These are phyloP conservation scores for Incumbomyces lentus DNA, from an alignment of 2,329 filamentous ascomycete species.

Conservation along the genomic window DNA sequence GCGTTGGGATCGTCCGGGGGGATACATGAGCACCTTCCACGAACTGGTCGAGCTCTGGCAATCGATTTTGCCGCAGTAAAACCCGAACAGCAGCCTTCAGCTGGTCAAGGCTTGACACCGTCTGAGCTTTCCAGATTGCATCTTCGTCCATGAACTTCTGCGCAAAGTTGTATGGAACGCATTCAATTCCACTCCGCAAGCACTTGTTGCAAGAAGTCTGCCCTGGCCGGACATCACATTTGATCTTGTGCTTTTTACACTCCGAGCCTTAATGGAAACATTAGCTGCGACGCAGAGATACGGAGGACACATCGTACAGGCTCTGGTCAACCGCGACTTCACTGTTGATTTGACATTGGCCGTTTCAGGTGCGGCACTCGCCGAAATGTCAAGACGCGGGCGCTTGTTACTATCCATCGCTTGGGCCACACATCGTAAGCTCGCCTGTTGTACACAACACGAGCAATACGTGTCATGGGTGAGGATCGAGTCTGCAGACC, in stretches of 20 bases:
- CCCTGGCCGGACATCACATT: slow-evolving; percentile 40
- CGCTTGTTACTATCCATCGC: slow-evolving; percentile 1
- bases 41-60: slow-evolving; percentile 27
- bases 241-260: slow-evolving; percentile 46
- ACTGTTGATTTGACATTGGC: background rate
- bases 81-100: slow-evolving; percentile 37
- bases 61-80: slow-evolving; percentile 33
- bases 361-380: background rate
- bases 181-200: slow-evolving; percentile 40
- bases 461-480: too few relatives aligned
- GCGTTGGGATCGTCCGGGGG: background rate
- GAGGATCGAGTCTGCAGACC: too few relatives aligned
- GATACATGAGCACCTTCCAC: background rate
- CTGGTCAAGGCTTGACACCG: slow-evolving; percentile 32
- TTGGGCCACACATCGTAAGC: too few relatives aligned
- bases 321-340: slow-evolving; percentile 1
- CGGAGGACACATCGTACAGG: background rate
- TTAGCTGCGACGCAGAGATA: background rate
- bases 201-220: slow-evolving; percentile 41
- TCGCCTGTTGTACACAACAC: too few relatives aligned
- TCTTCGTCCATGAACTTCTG: slow-evolving; percentile 47
- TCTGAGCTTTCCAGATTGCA: slow-evolving; percentile 40
- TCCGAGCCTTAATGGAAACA: slow-evolving; percentile 29
- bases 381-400: background rate
- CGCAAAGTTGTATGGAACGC: slow-evolving; percentile 46